Base-by-base conservation (phyloP, 2,329 filamentous ascomycete genomes). In the Pseudocercospora eumusae region DNA sequence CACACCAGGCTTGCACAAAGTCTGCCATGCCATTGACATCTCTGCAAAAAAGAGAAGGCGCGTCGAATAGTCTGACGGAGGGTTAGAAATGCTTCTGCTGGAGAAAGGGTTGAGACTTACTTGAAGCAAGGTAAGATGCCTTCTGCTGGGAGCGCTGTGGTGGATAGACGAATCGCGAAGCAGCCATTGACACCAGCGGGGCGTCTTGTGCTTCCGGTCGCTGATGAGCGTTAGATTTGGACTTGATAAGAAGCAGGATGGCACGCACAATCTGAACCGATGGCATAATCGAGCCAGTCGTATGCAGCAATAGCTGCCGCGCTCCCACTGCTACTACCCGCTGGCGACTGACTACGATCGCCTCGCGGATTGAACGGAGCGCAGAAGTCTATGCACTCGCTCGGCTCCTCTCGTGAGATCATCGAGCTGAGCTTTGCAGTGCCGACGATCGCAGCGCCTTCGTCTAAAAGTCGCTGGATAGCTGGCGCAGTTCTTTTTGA, bases 381-480 rank as follows among this genome's bases (percentile, higher is more conserved):
- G 4, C 74, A 71, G 59, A 71, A 77, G 36, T 79, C 77, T 3
- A 79, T 68, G 55, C 64, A 68, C 21, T 75, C 69, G 5, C 57
- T 63, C 0, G 73, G 68, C 15, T 69, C 64, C 25, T 71, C 69
- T 1, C 57, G 23, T 1, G 63, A 49, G n/a, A 59, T 61, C 25
- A 72, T 63, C 1, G 60, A 61, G 8, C 55, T 53, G 1, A 77
- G 77, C 42, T 76, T 74, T 71, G 76, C 76, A 61, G 79, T 79
- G 6, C 78, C 78, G 1, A 79, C 73, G 10, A 79, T 67, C 11
- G 77, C 75, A 0, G 84, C 86, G 0, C 88, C 87, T 2, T 82
- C 78, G 57, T 85, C 80, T 2, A 88, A 77, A 0, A 90, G 72
- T 1, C 77, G 75, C 56, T 84, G 81, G 5, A 67, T 63, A 6